A percentile compares a stretch with the other conserved stretches of the same genome.
These are phyloP conservation scores for Carex scoparia DNA, from an alignment of 176 grass and related monocot species.

Conservation along the genomic window DNA sequence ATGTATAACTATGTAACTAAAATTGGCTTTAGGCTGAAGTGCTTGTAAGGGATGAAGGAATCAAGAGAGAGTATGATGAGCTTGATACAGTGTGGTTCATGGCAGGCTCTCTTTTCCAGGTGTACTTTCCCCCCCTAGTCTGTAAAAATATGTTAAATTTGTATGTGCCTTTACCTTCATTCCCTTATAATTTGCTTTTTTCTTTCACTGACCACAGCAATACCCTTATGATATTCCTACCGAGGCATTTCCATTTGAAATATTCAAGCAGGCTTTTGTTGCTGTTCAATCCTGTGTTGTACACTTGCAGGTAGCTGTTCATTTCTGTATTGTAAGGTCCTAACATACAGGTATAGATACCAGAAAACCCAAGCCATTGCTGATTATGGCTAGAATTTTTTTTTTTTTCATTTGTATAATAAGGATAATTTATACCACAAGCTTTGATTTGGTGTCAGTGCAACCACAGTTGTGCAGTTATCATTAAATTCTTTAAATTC, in stretches of 20 bases:
- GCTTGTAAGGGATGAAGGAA: conserved; percentile 77
- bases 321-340: not conserved
- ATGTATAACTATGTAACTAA: conserved; percentile 2
- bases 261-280: conserved; percentile 99
- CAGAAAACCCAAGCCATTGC: not conserved
- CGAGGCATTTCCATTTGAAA: conserved; percentile 89
- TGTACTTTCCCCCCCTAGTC: conserved; percentile 24
- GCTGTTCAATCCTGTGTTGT: conserved; percentile 97
- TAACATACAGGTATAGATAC: not conserved
- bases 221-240: conserved; percentile 98
- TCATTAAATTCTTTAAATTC: not conserved
- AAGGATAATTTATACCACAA: not conserved
- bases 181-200: not conserved
- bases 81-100: conserved; percentile 99
- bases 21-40: conserved; percentile 63
- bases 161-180: conserved; percentile 3
- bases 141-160: not conserved
- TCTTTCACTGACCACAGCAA: conserved; percentile 57
- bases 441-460: not conserved
- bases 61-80: conserved; percentile 89
- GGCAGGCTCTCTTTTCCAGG: conserved; percentile 98
- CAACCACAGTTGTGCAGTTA: not conserved
- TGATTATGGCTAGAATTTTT: not conserved
- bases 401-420: not conserved
- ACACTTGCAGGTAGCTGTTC: conserved; percentile 83